Evolutionary conservation across 176 grass and related monocot genomes (phyloP).

Genomic region (Avena insularis): DNA sequence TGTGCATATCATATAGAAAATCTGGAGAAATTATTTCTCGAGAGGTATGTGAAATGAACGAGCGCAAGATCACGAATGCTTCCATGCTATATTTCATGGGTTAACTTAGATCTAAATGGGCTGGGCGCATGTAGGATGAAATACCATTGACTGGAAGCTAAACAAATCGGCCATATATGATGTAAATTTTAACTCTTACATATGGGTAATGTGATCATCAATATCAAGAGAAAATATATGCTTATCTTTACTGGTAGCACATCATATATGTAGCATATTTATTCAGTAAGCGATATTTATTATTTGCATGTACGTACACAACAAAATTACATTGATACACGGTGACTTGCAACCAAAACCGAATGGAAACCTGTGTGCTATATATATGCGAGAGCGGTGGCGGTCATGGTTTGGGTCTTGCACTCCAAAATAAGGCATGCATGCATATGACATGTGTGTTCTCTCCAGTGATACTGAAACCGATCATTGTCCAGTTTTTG

Average conservation of each 20-base stretch:
- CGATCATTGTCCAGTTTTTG: not conserved
- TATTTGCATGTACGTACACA: not conserved
- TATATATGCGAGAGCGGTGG: not conserved
- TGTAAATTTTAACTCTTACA: not conserved
- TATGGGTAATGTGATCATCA: too few species aligned
- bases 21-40: not conserved
- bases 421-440: not conserved
- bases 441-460: not conserved
- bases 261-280: constrained; percentile 1
- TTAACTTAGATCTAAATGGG: not conserved
- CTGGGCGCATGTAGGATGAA: not conserved
- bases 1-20: not conserved
- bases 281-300: not conserved
- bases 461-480: not conserved
- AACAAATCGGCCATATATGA: not conserved
- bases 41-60: not conserved
- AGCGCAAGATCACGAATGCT: not conserved
- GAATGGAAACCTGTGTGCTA: not conserved
- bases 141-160: not conserved
- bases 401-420: not conserved
- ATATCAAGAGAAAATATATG: constrained; percentile 18
- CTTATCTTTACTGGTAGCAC: not conserved
- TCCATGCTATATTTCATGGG: not conserved
- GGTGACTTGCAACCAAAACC: not conserved
- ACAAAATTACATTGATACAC: not conserved